These are phyloP conservation scores for Aspergillus glaucus DNA, from an alignment of 2,329 filamentous ascomycete genomes.

Conservation along the genomic window DNA sequence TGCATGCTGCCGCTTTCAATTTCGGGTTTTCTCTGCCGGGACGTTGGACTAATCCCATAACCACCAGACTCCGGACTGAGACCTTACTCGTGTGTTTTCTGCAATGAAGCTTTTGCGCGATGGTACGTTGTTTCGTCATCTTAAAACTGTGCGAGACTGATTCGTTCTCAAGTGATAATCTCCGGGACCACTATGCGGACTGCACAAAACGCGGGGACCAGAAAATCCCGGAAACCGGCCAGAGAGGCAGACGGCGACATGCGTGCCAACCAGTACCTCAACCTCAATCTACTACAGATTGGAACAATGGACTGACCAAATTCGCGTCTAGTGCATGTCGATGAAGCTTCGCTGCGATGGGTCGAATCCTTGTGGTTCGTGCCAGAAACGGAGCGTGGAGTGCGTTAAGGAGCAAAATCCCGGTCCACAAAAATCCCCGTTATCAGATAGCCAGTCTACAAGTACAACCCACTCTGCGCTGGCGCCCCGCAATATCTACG, in stretches of 20 bases:
- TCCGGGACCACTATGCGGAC: constrained; percentile 41
- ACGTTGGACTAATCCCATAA: constrained; percentile 8
- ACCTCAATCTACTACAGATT: background rate
- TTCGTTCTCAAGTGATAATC: constrained; percentile 34
- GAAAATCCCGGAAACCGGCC: constrained; percentile 40
- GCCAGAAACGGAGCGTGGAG: constrained; percentile 36
- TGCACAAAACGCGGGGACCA: constrained; percentile 38
- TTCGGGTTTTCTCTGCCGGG: background rate
- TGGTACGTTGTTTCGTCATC: constrained; percentile 28
- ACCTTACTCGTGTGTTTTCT: constrained; percentile 43
- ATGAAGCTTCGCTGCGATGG: constrained; percentile 46
- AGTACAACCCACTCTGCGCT: background rate
- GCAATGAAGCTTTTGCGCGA: constrained; percentile 40
- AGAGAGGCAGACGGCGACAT: constrained; percentile 42
- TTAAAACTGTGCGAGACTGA: background rate
- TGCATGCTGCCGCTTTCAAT: constrained; percentile 3
- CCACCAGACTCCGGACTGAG: constrained; percentile 41
- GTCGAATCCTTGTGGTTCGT: constrained; percentile 38
- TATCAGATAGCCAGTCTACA: background rate
- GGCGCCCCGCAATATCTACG: constrained; percentile 17
- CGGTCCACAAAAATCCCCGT: background rate
- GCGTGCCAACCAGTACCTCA: constrained; percentile 41
- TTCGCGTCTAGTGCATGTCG: constrained; percentile 33
- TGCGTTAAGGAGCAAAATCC: constrained; percentile 32
- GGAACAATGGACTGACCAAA: background rate